These are phyloP conservation scores for Chytridium lagenaria DNA, from an alignment of 371 early-diverging fungal genomes.

Conservation along the genomic window DNA sequence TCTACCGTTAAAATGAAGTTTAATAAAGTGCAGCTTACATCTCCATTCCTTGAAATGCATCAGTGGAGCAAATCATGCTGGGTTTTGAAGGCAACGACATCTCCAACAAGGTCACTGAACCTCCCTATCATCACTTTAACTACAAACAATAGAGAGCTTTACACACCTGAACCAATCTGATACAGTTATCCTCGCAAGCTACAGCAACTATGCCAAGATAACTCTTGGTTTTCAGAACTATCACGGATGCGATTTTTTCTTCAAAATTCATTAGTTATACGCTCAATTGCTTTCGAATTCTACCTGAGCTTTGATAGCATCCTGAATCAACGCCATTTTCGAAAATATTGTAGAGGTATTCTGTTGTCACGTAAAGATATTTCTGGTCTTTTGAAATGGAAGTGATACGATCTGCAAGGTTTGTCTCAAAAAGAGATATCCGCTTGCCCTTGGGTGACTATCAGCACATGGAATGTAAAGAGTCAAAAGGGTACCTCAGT, in stretches of 20 bases:
- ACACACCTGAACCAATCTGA: neutral
- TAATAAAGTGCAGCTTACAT: neutral
- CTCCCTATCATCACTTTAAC: neutral
- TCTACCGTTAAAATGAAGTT: neutral
- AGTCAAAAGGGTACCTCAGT: neutral
- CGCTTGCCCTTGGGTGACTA: neutral
- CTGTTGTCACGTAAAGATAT: neutral
- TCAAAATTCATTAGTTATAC: too few relatives aligned
- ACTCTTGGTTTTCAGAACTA: neutral
- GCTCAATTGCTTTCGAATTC: too few relatives aligned
- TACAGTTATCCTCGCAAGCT: neutral
- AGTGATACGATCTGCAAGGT: neutral
- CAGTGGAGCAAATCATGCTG: neutral
- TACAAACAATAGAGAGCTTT: neutral
- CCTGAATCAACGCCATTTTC: neutral
- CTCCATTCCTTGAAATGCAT: neutral
- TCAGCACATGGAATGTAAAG: neutral
- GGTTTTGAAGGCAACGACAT: slow-evolving; percentile 1
- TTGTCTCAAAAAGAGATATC: neutral
- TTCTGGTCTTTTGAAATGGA: neutral
- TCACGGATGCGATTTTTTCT: neutral
- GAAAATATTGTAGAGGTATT: neutral
- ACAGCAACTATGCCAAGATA: slow-evolving; percentile 2
- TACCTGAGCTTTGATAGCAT: neutral
- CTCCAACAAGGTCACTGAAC: neutral